Evolutionary conservation across 2,329 filamentous ascomycete species (phyloP).

Genomic region (Penicillium sp.): DNA sequence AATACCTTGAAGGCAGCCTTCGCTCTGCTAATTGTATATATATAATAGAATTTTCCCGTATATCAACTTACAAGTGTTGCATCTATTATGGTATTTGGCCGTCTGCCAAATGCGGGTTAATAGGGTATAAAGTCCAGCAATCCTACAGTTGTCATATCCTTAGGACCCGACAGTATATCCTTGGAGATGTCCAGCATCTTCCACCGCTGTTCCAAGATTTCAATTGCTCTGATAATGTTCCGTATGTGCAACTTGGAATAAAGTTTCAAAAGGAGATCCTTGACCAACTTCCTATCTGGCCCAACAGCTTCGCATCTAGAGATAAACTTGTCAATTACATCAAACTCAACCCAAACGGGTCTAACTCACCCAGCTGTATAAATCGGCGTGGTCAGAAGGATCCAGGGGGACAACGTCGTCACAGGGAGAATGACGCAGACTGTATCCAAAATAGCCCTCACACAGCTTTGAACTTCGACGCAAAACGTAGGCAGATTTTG

Average conservation of each 20-base stretch:
- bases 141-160: background rate
- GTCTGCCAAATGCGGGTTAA: background rate
- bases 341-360: background rate
- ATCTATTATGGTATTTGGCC: background rate
- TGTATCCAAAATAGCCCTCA: constrained; percentile 19
- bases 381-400: constrained; percentile 23
- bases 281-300: constrained; percentile 3
- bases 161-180: background rate
- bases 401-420: constrained; percentile 22
- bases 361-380: constrained; percentile 21
- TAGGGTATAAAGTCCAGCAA: background rate
- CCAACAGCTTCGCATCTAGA: constrained; percentile 7
- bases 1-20: background rate
- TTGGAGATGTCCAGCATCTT: background rate
- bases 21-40: background rate
- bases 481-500: background rate
- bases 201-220: constrained; percentile 4
- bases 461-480: constrained; percentile 4
- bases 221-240: constrained; percentile 8
- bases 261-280: constrained; percentile 5
- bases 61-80: no score
- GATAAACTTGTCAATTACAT: background rate
- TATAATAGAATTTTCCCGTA: background rate
- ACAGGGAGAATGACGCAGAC: constrained; percentile 16
- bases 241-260: constrained; percentile 8